Evolutionary conservation across 1,284 basidiomycete species (phyloP), one percentile per base, ranked within the genome.

Genomic region (Tetrapyrgos nigripes): DNA sequence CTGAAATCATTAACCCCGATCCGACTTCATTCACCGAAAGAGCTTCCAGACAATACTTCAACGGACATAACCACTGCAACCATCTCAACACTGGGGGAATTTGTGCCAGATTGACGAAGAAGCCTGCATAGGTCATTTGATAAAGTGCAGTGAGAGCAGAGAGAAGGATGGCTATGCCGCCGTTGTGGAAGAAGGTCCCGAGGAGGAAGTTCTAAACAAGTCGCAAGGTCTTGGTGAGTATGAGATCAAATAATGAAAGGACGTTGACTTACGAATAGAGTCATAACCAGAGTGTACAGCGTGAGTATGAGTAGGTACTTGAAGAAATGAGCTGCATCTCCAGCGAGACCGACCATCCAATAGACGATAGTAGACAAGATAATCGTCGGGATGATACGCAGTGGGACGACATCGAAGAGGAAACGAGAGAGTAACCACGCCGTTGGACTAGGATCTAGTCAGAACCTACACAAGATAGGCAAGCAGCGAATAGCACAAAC

Each of bases 311-410:
- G 83, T 17, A 93, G 76, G 74, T 89, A 94, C 70, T 94, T 94
- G 84, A 94, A 93, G 78, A 89, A 94, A 64, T 85, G 78, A 0
- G 85, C 81, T 1, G 89, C 85, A 35, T 86, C 78, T 13, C 78
- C 79, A 1, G 91, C 83, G 1, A 97, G 83, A 9, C 95, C 94
- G 13, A 94, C 93, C 94, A 97, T 94, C 89, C 93, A 97, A 69
- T 96, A 94, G 14, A 89, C 90, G 55, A 94, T 90, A 0, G 91
- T 86, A 9, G 88, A 83, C 17, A 95, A 88, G 49, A 94, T 79
- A 57, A 96, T 88, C 0, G 93, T 93, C 0, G 94, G 94, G 44
- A 96, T 79, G 51, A 97, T 78, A 26, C 94, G 84, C 26, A 97
- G 77, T 2, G 94, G 94, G 43, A 96, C 76, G 52, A 95, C 86